Conservation (phyloP, 345 rosid genomes). For the Aquilaria yunnanensis region DNA sequence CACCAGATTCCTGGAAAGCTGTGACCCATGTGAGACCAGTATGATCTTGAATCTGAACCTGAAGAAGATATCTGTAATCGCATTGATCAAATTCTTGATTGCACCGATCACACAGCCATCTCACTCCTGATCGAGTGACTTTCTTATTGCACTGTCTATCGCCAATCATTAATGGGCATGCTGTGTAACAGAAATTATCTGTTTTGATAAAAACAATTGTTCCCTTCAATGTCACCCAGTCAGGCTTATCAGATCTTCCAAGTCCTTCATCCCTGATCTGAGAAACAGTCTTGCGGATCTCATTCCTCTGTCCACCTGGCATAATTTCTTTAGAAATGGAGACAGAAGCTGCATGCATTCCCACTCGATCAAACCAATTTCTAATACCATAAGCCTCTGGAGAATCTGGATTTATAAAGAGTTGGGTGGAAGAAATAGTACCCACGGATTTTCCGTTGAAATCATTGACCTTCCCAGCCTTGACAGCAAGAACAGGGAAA, state of each 20-base stretch:
- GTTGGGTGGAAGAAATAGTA: conserved; percentile 76
- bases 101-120: conserved; percentile 88
- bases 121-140: conserved; percentile 45
- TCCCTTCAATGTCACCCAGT: conserved; percentile 76
- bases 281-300: conserved; percentile 57
- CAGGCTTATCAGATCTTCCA: conserved; percentile 86
- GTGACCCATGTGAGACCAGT: conserved; percentile 79
- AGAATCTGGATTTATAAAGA: conserved; percentile 73
- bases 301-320: conserved; percentile 50
- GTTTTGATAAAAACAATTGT: conserved; percentile 63
- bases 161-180: conserved; percentile 85
- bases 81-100: conserved; percentile 83
- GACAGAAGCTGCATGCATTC: conserved; percentile 44
- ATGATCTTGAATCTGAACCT: conserved; percentile 86
- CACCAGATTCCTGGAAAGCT: conserved; percentile 84
- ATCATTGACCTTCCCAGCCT: conserved; percentile 83
- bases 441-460: conserved; percentile 85
- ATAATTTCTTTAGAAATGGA: conserved; percentile 71
- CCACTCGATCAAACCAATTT: conserved; percentile 77
- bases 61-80: conserved; percentile 83
- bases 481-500: conserved; percentile 73
- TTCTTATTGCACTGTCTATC: conserved; percentile 84
- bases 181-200: conserved; percentile 80
- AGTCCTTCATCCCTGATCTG: conserved; percentile 91
- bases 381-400: conserved; percentile 58